These are phyloP conservation scores for Trichoderma sp. DNA, from an alignment of 2,329 filamentous ascomycete species.

Conservation along the genomic window DNA sequence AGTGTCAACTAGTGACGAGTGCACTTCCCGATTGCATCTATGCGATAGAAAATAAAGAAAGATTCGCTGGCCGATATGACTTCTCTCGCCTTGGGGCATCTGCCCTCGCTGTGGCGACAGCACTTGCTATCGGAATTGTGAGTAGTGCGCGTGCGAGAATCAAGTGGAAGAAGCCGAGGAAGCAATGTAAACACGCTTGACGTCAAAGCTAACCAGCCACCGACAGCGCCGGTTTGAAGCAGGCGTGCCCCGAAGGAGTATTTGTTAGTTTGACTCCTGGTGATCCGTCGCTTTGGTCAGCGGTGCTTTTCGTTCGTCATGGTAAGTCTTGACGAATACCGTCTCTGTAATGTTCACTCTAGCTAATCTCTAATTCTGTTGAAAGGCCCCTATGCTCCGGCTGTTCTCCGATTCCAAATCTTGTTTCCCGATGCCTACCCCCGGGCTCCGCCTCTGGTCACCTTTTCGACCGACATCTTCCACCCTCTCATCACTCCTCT, in stretches of 20 bases:
- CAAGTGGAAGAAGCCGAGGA: neutral
- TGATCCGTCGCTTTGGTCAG: constrained; percentile 79
- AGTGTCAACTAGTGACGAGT: neutral
- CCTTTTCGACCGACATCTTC: constrained; percentile 90
- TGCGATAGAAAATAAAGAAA: constrained; percentile 5
- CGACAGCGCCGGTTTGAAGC: constrained; percentile 71
- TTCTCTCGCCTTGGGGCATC: constrained; percentile 42
- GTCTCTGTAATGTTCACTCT: neutral
- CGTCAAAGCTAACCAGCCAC: constrained; percentile 25
- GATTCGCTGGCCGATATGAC: constrained; percentile 38
- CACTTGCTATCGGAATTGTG: constrained; percentile 82
- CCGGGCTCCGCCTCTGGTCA: constrained; percentile 74
- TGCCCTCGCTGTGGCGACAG: constrained; percentile 65
- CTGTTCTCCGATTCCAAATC: constrained; percentile 86
- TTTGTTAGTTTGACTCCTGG: constrained; percentile 82
- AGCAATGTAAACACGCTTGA: constrained; percentile 3
- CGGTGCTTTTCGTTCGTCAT: constrained; percentile 86
- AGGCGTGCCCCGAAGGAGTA: constrained; percentile 79
- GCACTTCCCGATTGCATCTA: neutral
- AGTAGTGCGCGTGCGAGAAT: neutral
- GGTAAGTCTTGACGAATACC: constrained; percentile 50
- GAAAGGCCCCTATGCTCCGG: constrained; percentile 81
- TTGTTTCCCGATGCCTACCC: constrained; percentile 83
- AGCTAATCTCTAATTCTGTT: neutral
- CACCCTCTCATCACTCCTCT: constrained; percentile 89